phyloP scores from a whole-genome alignment of 345 rosid species.

The Bruguiera gymnorhiza region DNA sequence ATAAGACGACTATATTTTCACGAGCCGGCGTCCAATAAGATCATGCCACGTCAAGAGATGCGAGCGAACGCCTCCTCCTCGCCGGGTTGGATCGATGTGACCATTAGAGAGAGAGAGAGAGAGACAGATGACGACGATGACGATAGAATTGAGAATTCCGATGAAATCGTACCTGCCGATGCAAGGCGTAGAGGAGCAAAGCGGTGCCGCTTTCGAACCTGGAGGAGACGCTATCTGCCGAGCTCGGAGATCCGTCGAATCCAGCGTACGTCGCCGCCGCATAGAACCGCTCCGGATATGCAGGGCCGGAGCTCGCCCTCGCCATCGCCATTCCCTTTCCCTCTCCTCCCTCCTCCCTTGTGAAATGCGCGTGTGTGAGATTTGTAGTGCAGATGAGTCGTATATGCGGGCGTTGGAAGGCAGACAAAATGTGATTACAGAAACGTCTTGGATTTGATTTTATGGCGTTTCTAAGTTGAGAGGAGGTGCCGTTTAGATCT shows the following conservation, averaged over 20 bases:
- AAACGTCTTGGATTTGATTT: background rate
- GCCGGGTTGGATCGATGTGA: background rate
- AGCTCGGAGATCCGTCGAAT: slow-evolving; percentile 75
- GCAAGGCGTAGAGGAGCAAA: slow-evolving; percentile 76
- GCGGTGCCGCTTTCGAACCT: slow-evolving; percentile 80
- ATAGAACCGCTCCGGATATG: slow-evolving; percentile 94
- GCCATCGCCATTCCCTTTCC: slow-evolving; percentile 49
- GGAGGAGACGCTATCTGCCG: slow-evolving; percentile 51
- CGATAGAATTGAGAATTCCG: slow-evolving; percentile 6
- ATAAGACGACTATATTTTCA: background rate
- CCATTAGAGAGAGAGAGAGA: slow-evolving; percentile 7
- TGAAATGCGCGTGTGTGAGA: background rate
- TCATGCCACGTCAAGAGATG: slow-evolving; percentile 13
- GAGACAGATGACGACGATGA: too few species aligned
- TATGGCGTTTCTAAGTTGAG: too few species aligned
- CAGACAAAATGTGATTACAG: background rate
- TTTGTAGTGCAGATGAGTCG: background rate
- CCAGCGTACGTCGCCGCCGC: slow-evolving; percentile 90
- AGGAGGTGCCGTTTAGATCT: too few species aligned
- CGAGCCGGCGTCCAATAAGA: slow-evolving; percentile 9
- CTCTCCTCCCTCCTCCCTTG: slow-evolving; percentile 12
- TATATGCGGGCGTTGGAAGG: background rate
- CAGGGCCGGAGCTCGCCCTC: slow-evolving; percentile 91
- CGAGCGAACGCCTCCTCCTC: background rate
- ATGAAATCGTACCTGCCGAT: slow-evolving; percentile 66